phyloP scores from a whole-genome alignment of 2,329 filamentous ascomycete genomes.

The Aspergillus chevalieri region DNA sequence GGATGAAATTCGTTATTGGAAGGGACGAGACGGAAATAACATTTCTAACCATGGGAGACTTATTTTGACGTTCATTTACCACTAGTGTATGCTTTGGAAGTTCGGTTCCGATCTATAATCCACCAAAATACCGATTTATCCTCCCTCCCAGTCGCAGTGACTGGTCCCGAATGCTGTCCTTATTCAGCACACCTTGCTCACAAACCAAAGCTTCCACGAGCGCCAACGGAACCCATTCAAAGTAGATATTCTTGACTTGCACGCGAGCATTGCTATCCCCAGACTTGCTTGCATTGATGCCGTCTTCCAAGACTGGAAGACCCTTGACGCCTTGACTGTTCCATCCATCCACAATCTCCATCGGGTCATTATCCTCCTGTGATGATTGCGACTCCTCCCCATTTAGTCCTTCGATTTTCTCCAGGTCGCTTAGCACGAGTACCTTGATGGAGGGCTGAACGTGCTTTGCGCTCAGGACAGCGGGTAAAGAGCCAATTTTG shows the following conservation, averaged over 20 bases:
- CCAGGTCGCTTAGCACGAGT: conserved; percentile 53
- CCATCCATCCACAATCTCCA: conserved; percentile 50
- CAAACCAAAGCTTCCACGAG: conserved; percentile 52
- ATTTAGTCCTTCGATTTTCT: conserved; percentile 50
- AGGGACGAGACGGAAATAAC: too few relatives aligned
- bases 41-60: neutral
- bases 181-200: conserved; percentile 43
- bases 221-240: conserved; percentile 53
- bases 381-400: neutral
- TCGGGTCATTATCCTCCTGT: conserved; percentile 47
- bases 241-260: conserved; percentile 46
- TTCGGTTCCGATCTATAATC: conserved; percentile 2
- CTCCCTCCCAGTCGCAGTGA: conserved; percentile 16
- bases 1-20: too few relatives aligned
- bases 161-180: conserved; percentile 16
- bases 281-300: conserved; percentile 4
- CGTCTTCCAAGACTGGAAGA: conserved; percentile 14
- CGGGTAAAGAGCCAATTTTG: conserved; percentile 59
- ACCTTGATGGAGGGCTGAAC: conserved; percentile 44
- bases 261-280: conserved; percentile 16
- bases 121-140: conserved; percentile 16
- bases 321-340: conserved; percentile 17
- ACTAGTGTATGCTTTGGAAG: neutral
- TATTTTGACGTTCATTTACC: neutral
- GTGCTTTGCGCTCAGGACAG: conserved; percentile 50